phyloP scores from a whole-genome alignment of 352 stramenopile genomes.

The Phytopythium chamaehyphon region DNA sequence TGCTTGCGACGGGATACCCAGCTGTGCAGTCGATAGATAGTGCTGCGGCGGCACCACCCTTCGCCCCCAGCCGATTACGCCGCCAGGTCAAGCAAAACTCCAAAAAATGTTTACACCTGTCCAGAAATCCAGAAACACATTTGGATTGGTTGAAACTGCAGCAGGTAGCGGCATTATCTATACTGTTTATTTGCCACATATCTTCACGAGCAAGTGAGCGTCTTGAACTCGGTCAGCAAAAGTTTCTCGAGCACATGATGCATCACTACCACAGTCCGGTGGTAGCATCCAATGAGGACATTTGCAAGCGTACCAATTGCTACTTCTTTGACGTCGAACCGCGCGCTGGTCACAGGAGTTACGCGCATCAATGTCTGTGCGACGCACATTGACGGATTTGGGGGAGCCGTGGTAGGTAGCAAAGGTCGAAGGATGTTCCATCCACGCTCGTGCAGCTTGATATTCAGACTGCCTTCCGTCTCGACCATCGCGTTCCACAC shows the following conservation, averaged over 20 bases:
- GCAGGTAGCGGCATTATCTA: background rate
- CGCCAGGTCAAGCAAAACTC: too few species aligned
- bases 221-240: constrained; percentile 19
- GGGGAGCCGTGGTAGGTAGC: constrained; percentile 8
- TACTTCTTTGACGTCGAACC: constrained; percentile 14
- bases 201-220: background rate
- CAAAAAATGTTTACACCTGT: too few species aligned
- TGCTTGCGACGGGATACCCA: too few species aligned
- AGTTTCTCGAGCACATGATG: constrained; percentile 27
- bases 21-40: too few species aligned
- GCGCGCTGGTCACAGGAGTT: constrained; percentile 9
- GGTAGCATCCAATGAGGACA: constrained; percentile 25
- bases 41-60: too few species aligned
- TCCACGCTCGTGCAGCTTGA: constrained; percentile 26
- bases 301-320: constrained; percentile 23
- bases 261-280: constrained; percentile 23
- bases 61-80: too few species aligned
- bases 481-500: constrained; percentile 32
- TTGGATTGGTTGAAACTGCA: too few species aligned
- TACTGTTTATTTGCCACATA: background rate
- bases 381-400: constrained; percentile 18
- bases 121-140: background rate
- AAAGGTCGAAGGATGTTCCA: constrained; percentile 26
- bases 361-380: constrained; percentile 24
- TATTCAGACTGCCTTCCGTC: constrained; percentile 18